phyloP scores from a whole-genome alignment of 148 eudicot species.

The Gaultheria prostrata region DNA sequence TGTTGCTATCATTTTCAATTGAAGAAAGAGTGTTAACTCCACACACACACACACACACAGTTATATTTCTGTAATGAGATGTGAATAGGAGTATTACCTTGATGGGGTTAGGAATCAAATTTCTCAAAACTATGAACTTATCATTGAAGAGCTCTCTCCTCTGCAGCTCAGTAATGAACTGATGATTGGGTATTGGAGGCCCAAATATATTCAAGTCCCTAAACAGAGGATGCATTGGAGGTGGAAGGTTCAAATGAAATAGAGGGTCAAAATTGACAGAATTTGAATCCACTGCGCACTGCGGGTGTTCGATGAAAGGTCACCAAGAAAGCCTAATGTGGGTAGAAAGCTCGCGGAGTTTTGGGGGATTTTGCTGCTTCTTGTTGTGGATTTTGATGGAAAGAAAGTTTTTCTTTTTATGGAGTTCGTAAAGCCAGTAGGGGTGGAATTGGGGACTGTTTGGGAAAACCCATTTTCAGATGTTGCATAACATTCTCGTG shows the following conservation, averaged over 20 bases:
- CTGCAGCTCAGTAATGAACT: conserved; percentile 68
- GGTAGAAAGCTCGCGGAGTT: conserved; percentile 13
- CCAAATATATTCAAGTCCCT: conserved; percentile 46
- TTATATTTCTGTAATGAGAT: no score
- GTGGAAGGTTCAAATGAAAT: conserved; percentile 55
- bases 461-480: conserved; percentile 43
- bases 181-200: conserved; percentile 43
- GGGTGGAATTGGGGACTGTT: conserved; percentile 15
- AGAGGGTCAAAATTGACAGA: conserved; percentile 42
- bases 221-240: conserved; percentile 48
- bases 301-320: neutral
- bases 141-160: conserved; percentile 65
- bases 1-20: neutral
- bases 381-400: conserved; percentile 21
- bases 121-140: conserved; percentile 46
- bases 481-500: conserved; percentile 32
- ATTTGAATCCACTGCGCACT: neutral
- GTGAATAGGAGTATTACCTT: conserved; percentile 46
- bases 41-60: no score
- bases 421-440: conserved; percentile 21
- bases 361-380: conserved; percentile 9
- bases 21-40: neutral
- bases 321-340: conserved; percentile 28
- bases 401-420: conserved; percentile 21
- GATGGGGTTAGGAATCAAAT: conserved; percentile 60